phyloP scores from a whole-genome alignment of 2,329 filamentous ascomycete species.

The Fusarium coffeatum region DNA sequence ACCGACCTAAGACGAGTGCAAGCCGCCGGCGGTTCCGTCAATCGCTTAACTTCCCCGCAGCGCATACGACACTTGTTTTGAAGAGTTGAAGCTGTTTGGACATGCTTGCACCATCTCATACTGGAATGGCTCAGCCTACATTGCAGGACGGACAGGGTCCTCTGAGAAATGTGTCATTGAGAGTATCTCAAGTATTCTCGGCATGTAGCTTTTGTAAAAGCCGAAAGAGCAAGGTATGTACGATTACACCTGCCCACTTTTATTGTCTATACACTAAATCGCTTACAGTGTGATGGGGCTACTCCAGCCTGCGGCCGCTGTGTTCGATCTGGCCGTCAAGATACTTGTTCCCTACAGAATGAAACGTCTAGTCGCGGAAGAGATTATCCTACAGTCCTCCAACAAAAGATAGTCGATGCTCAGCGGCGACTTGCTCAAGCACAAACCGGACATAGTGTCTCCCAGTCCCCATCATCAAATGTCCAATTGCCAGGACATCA shows the following conservation, averaged over 20 bases:
- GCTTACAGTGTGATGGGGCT: neutral
- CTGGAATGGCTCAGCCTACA: neutral
- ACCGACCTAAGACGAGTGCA: neutral
- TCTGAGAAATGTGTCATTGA: neutral
- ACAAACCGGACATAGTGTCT: accelerated
- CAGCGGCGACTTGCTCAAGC: neutral
- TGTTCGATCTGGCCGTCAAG: neutral
- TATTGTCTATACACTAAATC: accelerated
- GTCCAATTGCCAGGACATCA: neutral
- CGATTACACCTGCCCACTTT: accelerated
- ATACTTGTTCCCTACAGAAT: neutral
- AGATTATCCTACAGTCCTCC: slow-evolving; percentile 5
- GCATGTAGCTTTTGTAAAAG: slow-evolving; percentile 16
- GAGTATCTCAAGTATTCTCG: slow-evolving; percentile 8
- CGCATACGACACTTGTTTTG: neutral
- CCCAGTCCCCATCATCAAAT: neutral
- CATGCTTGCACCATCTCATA: neutral
- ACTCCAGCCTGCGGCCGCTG: slow-evolving; percentile 14
- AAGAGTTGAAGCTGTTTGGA: neutral
- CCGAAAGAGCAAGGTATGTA: slow-evolving; percentile 9
- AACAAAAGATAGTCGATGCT: slow-evolving; percentile 4
- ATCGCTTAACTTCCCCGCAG: neutral
- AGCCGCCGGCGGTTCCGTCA: neutral
- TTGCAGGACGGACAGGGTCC: neutral
- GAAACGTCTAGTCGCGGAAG: neutral